Evolutionary conservation across 768 basidiomycete genomes (phyloP).

Genomic region (Flagelloscypha sp.): DNA sequence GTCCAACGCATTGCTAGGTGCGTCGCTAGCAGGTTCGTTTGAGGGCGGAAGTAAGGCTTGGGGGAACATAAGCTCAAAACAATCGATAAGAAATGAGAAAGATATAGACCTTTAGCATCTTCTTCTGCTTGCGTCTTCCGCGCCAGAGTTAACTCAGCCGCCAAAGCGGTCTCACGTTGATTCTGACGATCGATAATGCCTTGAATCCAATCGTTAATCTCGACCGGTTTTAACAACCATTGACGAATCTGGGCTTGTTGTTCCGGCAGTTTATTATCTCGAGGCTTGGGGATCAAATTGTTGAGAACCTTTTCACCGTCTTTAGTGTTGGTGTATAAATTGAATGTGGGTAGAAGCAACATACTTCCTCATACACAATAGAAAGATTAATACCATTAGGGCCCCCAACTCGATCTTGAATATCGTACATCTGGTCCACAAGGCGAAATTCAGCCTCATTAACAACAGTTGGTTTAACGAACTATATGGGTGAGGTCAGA

Average conservation of each 20-base stretch:
- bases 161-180: slow-evolving; percentile 4
- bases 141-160: neutral
- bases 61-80: too few species aligned
- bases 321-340: too few species aligned
- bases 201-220: slow-evolving; percentile 12
- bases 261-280: slow-evolving; percentile 7
- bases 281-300: slow-evolving; percentile 18
- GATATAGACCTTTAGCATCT: too few species aligned
- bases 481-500: too few species aligned
- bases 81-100: too few species aligned
- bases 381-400: slow-evolving; percentile 20
- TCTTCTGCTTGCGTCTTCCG: neutral
- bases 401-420: slow-evolving; percentile 14
- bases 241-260: neutral
- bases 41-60: too few species aligned
- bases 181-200: slow-evolving; percentile 14
- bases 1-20: too few species aligned
- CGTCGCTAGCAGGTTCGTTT: too few species aligned
- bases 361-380: slow-evolving; percentile 20
- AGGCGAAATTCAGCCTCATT: slow-evolving; percentile 22
- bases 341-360: too few species aligned
- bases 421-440: slow-evolving; percentile 20
- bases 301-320: slow-evolving; percentile 19
- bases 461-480: slow-evolving; percentile 19
- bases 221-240: neutral